Base-by-base conservation (phyloP, 1,284 basidiomycete genomes). In the Trametes polyzona region DNA sequence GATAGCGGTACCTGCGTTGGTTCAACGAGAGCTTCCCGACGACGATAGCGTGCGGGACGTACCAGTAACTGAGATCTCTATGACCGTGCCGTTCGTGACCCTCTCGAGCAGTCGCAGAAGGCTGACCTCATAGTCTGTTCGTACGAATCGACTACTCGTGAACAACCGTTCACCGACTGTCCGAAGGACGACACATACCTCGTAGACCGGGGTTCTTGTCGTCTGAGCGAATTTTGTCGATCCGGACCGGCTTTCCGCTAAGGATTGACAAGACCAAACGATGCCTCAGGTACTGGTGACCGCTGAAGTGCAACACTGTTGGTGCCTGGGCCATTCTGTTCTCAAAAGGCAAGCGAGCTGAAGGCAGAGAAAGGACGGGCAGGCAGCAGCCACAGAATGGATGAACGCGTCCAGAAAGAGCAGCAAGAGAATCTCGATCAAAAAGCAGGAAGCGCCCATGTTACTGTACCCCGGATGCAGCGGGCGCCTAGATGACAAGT, bases 11-110 rank as follows among this genome's bases (percentile, higher is more conserved):
- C 95, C 94, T 94, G 63, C 24, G 24, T 9, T 30, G 11, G 5
- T 43, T 3, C 6, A 43, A 29, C 33, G 27, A 19, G 24, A n/a
- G 43, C 11, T 12, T 14, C 33, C 32, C 52, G 16, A 2, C 19
- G n/a, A 19, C 5, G 21, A 32, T 33, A 9, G 42, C 5, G 44
- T 33, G 67, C 1, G n/a, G n/a, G 14, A 56, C 55, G 41, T 82
- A 93, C 93, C 94, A 12, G 97, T 99, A 17, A 96, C 91, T 2
- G 93, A 96, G 55, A 99, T 99, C 72, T 99, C 97, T 61, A 99
- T 93, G 24, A 93, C 77, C 7, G 93, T 94, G 1, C 97, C 97
- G 80, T 99, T 98, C 4, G 96, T 97, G 2, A 93, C 77, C 69
- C 95, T 95, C 72, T 99, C 96, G 24, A 99, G 69, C 12, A 99